Conservation (phyloP, 495 filamentous ascomycete genomes). For the Hypoxylon subgilvum region DNA sequence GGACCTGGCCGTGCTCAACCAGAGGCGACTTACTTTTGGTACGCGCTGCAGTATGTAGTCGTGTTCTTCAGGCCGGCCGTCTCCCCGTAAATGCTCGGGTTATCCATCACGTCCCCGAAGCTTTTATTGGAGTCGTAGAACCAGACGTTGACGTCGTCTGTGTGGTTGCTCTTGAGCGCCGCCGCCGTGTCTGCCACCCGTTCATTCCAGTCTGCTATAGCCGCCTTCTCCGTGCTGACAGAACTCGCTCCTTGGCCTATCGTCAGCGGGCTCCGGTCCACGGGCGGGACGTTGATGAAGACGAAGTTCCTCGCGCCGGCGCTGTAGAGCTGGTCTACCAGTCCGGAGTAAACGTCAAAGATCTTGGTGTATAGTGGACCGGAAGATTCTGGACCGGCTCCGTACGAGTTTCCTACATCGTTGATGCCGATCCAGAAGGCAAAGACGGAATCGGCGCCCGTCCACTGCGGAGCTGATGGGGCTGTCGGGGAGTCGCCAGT, state of each 20-base stretch:
- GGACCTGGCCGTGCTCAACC: too few species aligned
- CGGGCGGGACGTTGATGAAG: slow-evolving; percentile 76
- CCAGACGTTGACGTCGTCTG: slow-evolving; percentile 50
- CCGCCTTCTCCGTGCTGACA: slow-evolving; percentile 40
- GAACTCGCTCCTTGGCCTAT: slow-evolving; percentile 35
- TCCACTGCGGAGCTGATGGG: slow-evolving; percentile 62
- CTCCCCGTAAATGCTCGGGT: slow-evolving; percentile 53
- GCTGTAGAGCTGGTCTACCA: slow-evolving; percentile 64
- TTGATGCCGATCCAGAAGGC: slow-evolving; percentile 81
- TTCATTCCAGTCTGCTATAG: slow-evolving; percentile 50
- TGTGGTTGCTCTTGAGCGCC: slow-evolving; percentile 44
- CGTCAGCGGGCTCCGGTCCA: slow-evolving; percentile 68
- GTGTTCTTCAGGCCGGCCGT: slow-evolving; percentile 59
- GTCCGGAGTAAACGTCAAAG: slow-evolving; percentile 62
- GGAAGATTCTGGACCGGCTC: slow-evolving; percentile 43
- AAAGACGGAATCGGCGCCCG: slow-evolving; percentile 65
- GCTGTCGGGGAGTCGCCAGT: slow-evolving; percentile 45
- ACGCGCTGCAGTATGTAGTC: slow-evolving; percentile 59
- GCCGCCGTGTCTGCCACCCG: slow-evolving; percentile 42
- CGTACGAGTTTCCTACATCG: slow-evolving; percentile 73
- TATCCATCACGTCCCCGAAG: slow-evolving; percentile 62
- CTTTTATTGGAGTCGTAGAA: slow-evolving; percentile 54
- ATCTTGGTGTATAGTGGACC: slow-evolving; percentile 56
- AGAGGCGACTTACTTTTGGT: slow-evolving; percentile 63
- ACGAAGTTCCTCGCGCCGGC: slow-evolving; percentile 75